Conservation (phyloP, 2,329 filamentous ascomycete species). For the Xylaria multiplex region DNA sequence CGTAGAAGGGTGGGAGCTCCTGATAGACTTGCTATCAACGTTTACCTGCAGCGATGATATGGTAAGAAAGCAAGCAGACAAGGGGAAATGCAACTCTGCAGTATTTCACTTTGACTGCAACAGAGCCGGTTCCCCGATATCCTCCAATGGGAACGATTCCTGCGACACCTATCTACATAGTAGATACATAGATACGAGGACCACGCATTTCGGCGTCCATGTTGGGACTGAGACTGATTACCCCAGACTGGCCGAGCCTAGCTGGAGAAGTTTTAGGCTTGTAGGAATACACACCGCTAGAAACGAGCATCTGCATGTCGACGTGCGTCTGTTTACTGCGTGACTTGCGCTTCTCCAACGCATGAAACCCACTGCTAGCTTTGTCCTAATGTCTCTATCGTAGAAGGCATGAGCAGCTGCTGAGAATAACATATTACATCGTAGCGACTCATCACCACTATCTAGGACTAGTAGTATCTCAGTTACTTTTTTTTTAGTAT, state of each 20-base stretch:
- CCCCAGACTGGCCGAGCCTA: not conserved
- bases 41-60: conserved; percentile 3
- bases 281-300: conserved; percentile 23
- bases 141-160: conserved; percentile 45
- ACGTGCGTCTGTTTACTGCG: not conserved
- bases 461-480: not conserved
- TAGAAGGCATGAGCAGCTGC: not conserved
- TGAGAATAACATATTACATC: conserved; percentile 4
- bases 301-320: conserved; percentile 11
- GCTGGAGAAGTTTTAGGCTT: conserved; percentile 9
- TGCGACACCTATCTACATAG: conserved; percentile 29
- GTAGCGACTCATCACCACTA: not conserved
- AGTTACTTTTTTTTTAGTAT: not conserved
- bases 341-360: conserved; percentile 8
- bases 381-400: conserved; percentile 4
- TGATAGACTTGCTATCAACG: not conserved
- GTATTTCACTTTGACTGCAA: conserved; percentile 27
- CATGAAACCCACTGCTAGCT: not conserved
- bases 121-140: conserved; percentile 29
- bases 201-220: conserved; percentile 45
- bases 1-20: not conserved
- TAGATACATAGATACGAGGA: conserved; percentile 34
- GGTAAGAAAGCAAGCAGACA: conserved; percentile 21
- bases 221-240: not conserved
- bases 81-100: conserved; percentile 38